Evolutionary conservation across 495 filamentous ascomycete genomes (phyloP).

Genomic region (Tirmania nivea): DNA sequence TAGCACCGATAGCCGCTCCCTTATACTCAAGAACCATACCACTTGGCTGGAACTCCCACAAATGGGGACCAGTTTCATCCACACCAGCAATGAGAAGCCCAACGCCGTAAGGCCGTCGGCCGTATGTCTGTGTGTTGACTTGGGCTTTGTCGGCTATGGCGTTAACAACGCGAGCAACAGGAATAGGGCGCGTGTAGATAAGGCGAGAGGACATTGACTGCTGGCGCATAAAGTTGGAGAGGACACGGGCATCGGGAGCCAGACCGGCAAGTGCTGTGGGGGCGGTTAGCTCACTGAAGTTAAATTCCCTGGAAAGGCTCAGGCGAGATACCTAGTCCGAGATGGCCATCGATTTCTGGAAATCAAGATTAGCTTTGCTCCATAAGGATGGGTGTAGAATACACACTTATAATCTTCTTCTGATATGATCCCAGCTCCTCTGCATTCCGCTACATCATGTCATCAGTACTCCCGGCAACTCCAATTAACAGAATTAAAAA

Average conservation of each 20-base stretch:
- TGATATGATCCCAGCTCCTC: constrained; percentile 99
- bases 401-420: constrained; percentile 73
- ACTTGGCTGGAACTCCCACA: constrained; percentile 94
- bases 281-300: neutral
- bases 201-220: constrained; percentile 88
- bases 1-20: constrained; percentile 83
- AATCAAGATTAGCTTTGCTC: neutral
- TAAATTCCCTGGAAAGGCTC: neutral
- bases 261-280: constrained; percentile 66
- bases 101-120: constrained; percentile 89
- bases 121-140: constrained; percentile 93
- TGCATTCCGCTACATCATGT: constrained; percentile 54
- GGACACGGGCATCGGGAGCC: constrained; percentile 91
- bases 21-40: constrained; percentile 94
- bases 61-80: constrained; percentile 76
- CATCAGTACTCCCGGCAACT: constrained; percentile 1
- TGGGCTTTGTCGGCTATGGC: constrained; percentile 93
- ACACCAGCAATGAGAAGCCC: constrained; percentile 84
- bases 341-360: constrained; percentile 64
- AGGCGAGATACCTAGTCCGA: constrained; percentile 35
- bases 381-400: neutral
- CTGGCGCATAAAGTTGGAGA: constrained; percentile 99
- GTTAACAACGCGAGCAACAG: constrained; percentile 61
- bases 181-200: constrained; percentile 83
- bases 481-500: neutral